Evolutionary conservation across 2,329 filamentous ascomycete genomes (phyloP).

Genomic region (Colletotrichum tropicicola): DNA sequence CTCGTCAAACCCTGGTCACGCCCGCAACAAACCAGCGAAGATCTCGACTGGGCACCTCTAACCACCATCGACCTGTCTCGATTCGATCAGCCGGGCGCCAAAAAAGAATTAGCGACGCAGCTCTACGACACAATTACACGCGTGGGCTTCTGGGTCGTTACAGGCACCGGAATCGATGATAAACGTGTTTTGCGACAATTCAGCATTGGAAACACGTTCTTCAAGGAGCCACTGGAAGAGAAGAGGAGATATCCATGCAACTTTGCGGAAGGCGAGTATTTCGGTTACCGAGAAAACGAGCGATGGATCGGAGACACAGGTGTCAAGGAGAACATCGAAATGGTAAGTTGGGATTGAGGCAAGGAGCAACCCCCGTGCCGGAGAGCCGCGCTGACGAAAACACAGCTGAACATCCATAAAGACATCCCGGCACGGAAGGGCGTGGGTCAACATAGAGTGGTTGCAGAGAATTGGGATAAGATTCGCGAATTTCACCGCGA

Average conservation of each 20-base stretch:
- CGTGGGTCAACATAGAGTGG: neutral
- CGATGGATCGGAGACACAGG: conserved; percentile 5
- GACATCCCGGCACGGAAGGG: neutral
- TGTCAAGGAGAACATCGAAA: neutral
- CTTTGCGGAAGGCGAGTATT: neutral
- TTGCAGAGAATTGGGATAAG: neutral
- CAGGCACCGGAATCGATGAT: neutral
- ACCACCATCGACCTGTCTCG: neutral
- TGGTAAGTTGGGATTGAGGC: neutral
- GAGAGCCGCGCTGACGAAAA: neutral
- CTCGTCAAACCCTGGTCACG: neutral
- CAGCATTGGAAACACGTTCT: neutral
- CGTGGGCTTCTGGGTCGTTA: conserved; percentile 1
- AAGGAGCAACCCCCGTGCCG: no score
- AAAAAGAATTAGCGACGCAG: neutral
- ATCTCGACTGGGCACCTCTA: neutral
- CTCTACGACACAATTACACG: conserved; percentile 1
- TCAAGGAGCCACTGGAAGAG: neutral
- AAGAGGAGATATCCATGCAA: neutral
- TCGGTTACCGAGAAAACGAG: neutral
- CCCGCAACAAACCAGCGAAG: neutral
- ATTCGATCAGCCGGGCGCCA: neutral
- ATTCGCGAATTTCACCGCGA: conserved; percentile 1
- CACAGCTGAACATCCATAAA: neutral
- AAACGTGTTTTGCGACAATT: neutral